Conservation (phyloP, 106 monocot species). For the Dendrobium nobile region DNA sequence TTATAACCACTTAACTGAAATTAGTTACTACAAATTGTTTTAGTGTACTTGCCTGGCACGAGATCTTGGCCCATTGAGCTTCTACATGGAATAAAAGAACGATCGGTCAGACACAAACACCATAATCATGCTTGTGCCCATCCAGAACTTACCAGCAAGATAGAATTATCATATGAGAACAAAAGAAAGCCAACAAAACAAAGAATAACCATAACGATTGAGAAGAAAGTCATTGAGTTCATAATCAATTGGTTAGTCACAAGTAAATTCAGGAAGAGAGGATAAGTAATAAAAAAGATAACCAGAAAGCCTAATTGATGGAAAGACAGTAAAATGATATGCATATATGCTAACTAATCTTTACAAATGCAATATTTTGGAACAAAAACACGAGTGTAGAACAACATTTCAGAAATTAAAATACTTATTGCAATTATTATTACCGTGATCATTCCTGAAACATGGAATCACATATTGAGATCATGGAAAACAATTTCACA, state of each 20-base stretch:
- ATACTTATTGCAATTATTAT: slow-evolving; percentile 3
- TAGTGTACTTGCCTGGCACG: background rate
- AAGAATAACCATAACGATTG: background rate
- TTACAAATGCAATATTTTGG: background rate
- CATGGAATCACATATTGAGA: background rate
- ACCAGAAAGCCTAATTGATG: background rate
- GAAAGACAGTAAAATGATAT: background rate
- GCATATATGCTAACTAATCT: background rate
- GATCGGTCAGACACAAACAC: background rate
- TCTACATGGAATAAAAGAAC: background rate
- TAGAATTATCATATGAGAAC: background rate
- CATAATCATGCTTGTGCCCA: background rate
- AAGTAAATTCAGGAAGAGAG: background rate
- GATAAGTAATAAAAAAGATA: background rate
- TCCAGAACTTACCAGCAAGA: background rate
- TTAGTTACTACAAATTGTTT: background rate
- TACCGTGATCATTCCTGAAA: slow-evolving; percentile 2
- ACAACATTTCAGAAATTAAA: background rate
- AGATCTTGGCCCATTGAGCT: background rate
- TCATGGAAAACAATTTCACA: slow-evolving; percentile 17
- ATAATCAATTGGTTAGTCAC: background rate
- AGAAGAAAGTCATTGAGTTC: background rate
- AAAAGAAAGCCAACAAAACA: background rate
- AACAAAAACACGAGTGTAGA: background rate
- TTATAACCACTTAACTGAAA: background rate